Evolutionary conservation across 345 rosid species (phyloP), one percentile per base, ranked within the genome.

Genomic region (Arabis alpina): DNA sequence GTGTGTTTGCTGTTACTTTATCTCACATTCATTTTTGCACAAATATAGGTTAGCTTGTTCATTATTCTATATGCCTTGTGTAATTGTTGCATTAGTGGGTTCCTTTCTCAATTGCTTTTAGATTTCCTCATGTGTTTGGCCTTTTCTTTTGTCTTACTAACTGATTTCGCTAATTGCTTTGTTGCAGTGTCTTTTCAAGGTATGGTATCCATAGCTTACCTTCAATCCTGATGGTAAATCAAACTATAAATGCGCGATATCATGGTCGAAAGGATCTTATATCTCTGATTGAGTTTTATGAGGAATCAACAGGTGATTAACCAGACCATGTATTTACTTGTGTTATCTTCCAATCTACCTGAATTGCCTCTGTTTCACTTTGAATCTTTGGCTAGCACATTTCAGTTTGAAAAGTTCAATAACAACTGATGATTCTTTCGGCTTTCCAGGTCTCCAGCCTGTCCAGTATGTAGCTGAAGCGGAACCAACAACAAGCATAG

Each of bases 191-290:
- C 44, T 91, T 85, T 77, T 94, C 95, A 10, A 84, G 83, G 76
- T 87, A 85, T 71, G 97, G 97, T 71, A 84, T 93, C 68, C 98
- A 81, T 76, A 87, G 96, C 77, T 71, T 93, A 75, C 98, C 98
- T 14, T 79, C 93, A 57, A 74, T 93, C 66, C 52, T 93, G 27
- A 66, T 91, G 74, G 77, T 88, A 59, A 88, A 88, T 73, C 87
- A 83, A 76, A 88, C 88, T 53, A 79, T 82, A 37, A 86, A 54
- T 64, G 77, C 70, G 40, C 86, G 51, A 16, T 89, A 87, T 75
- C 79, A 10, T 44, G 97, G 95, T 61, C 83, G 79, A 13, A 91
- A 86, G 77, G 77, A 84, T 76, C 84, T 93, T 28, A 64, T 59
- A 16, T 82, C 87, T 8, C 83, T 93, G 11, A 76, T 83, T 12